Evolutionary conservation across 176 grass and related monocot genomes (phyloP), one percentile per base, ranked within the genome.

Genomic region (Cymbopogon citratus): DNA sequence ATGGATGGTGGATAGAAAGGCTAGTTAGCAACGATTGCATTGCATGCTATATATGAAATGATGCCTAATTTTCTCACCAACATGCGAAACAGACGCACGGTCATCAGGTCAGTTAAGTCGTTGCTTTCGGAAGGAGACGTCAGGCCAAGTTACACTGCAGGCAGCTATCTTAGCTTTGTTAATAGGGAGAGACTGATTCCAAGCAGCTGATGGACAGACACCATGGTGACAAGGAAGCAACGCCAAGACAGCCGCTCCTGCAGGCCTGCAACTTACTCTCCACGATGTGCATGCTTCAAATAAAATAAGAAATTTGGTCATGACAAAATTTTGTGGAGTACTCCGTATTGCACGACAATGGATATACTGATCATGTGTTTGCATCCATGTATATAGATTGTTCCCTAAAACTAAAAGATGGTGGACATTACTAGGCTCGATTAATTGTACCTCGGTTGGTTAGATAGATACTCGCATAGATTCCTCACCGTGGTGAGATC

Each of bases 61-160:
- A 24, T 23, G 66, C 35, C 4, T 69, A 23, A 23, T 69, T 69
- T 69, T 40, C 66, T 69, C 34, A 69, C 35, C 35, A 51, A 51
- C 48, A 7, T 71, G 65, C 7, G 8, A 23, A 23, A 7, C 19
- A 23, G 77, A 70, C 68, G 39, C n/a, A n/a, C n/a, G n/a, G n/a
- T n/a, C n/a, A n/a, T n/a, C n/a, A n/a, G n/a, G 39, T 41, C 71
- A n/a, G 87, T 64, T 85, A 56, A 71, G 9, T 14, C 2, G 87
- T 59, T 36, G 78, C 72, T 76, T 36, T 89, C 78, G 5, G 77
- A 81, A 44, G 81, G 31, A 33, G 82, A 85, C 82, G 21, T 35
- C 52, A 44, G 44, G 71, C 34, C 63, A 40, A 40, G 71, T 77
- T 81, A 73, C 35, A 36, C 86, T 80, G 81, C 62, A 71, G 71